Evolutionary conservation across 2,329 filamentous ascomycete species (phyloP), one percentile per base, ranked within the genome.

Genomic region (Periconia sp.): DNA sequence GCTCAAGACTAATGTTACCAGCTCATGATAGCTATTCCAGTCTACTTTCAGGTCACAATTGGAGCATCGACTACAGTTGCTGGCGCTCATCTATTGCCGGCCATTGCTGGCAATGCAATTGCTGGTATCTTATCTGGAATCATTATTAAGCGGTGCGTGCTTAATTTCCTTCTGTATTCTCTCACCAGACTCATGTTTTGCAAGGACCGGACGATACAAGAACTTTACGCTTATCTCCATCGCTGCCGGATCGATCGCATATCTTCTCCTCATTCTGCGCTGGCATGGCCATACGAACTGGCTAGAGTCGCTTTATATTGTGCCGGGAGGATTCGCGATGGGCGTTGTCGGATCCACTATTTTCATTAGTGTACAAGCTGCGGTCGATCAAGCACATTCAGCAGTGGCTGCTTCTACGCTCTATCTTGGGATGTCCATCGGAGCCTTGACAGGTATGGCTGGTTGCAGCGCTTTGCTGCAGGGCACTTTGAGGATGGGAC

Each of bases 31-130:
- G 78, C 79, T 0, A 78, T 88, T 0, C 86, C 86, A 0, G 66
- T 89, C 0, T 89, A 89, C 66, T 89, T 89, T 50, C 82, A 87
- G 43, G 78, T 86, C 1, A 85, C 84, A 0, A 70, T 78, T 4
- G 70, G 74, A 1, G 78, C 77, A 3, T 82, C 80, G 0, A 82
- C 79, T 31, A 83, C 84, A 0, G 68, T 73, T 1, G 83, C 85
- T 0, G 78, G 78, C 2, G 71, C 79, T 0, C 83, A 88, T 54
- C 71, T 90, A 0, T 76, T 89, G 28, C 86, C 86, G 0, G 82
- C 86, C 0, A 84, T 89, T 0, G 66, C 80, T 0, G 86, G 86
- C 0, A 89, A 89, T 53, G 81, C 85, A 0, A 46, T 82, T 1
- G 86, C 85, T 1, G 84, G 83, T 0, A 69, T 89, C 2, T 29